These are phyloP conservation scores for Coprinopsis marcescibilis DNA, from an alignment of 768 basidiomycete genomes.

Conservation along the genomic window DNA sequence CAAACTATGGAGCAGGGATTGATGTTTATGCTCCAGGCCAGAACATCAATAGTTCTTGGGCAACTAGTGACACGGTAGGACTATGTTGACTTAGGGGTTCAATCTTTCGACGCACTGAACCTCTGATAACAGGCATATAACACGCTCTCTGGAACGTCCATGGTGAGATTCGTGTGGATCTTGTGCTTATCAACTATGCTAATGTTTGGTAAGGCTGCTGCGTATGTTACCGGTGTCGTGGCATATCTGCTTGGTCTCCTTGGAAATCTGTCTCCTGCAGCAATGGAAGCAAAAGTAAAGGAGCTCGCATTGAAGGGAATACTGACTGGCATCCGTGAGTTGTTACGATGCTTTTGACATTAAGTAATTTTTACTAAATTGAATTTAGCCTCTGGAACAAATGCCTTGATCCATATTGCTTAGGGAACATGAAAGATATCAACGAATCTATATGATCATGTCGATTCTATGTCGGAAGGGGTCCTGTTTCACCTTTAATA, in stretches of 20 bases:
- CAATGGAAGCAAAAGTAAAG: constrained; percentile 22
- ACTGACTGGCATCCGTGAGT: constrained; percentile 26
- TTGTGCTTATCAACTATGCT: not conserved
- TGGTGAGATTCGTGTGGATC: constrained; percentile 12
- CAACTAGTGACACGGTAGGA: constrained; percentile 17
- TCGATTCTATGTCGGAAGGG: too few relatives aligned
- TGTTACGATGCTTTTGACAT: not conserved
- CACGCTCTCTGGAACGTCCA: constrained; percentile 20
- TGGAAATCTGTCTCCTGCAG: constrained; percentile 29
- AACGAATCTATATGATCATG: too few relatives aligned
- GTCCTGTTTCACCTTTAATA: too few relatives aligned
- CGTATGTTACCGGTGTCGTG: constrained; percentile 33
- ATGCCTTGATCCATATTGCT: not conserved
- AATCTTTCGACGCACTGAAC: not conserved
- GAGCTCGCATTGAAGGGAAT: constrained; percentile 20
- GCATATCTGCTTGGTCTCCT: constrained; percentile 28
- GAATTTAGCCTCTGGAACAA: not conserved
- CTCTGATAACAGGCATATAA: constrained; percentile 13
- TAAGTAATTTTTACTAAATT: not conserved
- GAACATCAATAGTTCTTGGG: constrained; percentile 19
- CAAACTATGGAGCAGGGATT: constrained; percentile 29
- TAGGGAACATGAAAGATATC: too few relatives aligned
- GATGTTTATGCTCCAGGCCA: constrained; percentile 29
- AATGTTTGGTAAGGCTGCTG: constrained; percentile 15
- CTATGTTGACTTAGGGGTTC: not conserved